Conservation (phyloP, 306 rosid genomes). For the Acacia crassicarpa region DNA sequence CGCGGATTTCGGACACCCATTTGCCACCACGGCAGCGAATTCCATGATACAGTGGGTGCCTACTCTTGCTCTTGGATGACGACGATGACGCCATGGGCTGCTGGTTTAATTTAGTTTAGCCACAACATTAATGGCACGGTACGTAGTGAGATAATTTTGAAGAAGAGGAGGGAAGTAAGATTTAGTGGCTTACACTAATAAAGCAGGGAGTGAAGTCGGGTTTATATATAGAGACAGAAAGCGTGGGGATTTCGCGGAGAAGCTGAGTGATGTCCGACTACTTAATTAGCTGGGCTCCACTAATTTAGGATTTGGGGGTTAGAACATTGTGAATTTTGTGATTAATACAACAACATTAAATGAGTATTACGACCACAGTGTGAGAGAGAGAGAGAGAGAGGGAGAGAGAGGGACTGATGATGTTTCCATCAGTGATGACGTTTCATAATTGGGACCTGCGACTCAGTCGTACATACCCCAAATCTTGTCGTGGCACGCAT, state of each 20-base stretch:
- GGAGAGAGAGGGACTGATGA: neutral
- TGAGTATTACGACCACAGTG: neutral
- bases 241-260: conserved; percentile 58
- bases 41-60: conserved; percentile 57
- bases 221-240: neutral
- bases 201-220: neutral
- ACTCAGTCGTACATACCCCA: neutral
- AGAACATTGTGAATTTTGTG: neutral
- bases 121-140: neutral
- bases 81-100: conserved; percentile 45
- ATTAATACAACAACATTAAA: neutral
- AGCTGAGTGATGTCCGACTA: neutral
- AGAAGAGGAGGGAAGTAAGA: neutral
- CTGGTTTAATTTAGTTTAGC: neutral
- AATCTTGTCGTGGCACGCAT: neutral
- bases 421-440: neutral
- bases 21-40: conserved; percentile 65
- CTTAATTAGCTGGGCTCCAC: neutral
- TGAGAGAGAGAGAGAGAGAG: neutral
- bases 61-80: conserved; percentile 40
- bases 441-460: neutral
- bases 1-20: conserved; percentile 85
- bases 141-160: neutral
- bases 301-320: neutral
- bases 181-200: neutral